Evolutionary conservation across 2,329 filamentous ascomycete genomes (phyloP), one percentile per base, ranked within the genome.

Genomic region (Venturiaceae sp.): DNA sequence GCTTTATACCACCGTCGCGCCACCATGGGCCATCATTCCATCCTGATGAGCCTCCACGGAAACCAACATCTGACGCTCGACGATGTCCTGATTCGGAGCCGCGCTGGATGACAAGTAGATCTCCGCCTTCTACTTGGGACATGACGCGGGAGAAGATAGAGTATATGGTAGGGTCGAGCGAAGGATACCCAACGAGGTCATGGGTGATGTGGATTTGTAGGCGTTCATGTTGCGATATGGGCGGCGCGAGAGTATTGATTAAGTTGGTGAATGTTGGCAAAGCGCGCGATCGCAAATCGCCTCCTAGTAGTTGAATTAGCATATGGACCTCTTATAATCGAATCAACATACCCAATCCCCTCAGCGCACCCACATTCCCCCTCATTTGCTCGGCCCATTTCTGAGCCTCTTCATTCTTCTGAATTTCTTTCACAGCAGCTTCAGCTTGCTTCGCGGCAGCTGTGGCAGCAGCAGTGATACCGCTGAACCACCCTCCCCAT

Each of bases 21-120:
- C 94, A 99, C 94, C 94, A 99, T 3, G 94, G 94, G 0, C 94
- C 94, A 66, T 97, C 92, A 53, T 85, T 87, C 92, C 94, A 99
- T 62, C 88, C 87, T 30, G 44, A 53, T 2, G 59, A 53, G 26
- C 46, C 46, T 28, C 80, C 72, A 41, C 74, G 74, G 66, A 80
- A 81, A 39, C 80, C 80, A 60, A 78, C 79, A 53, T 87, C 79
- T 1, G 84, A 83, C 44, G 81, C 80, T 46, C 85, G 83, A 50
- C 85, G 85, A 32, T 83, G 84, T 52, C 85, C 83, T 53, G 86
- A 89, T 73, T 97, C 94, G 61, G 90, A 88, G 21, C 94, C 94
- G 37, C 92, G 88, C 74, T 99, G 94, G 61, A 97, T 85, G 58
- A 99, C 94, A 57, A 97, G 81, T 19, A 99, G 80, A 67, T 97